These are phyloP conservation scores for Tieghemiomyces parasiticus DNA, from an alignment of 192 early-diverging fungal species.

Conservation along the genomic window DNA sequence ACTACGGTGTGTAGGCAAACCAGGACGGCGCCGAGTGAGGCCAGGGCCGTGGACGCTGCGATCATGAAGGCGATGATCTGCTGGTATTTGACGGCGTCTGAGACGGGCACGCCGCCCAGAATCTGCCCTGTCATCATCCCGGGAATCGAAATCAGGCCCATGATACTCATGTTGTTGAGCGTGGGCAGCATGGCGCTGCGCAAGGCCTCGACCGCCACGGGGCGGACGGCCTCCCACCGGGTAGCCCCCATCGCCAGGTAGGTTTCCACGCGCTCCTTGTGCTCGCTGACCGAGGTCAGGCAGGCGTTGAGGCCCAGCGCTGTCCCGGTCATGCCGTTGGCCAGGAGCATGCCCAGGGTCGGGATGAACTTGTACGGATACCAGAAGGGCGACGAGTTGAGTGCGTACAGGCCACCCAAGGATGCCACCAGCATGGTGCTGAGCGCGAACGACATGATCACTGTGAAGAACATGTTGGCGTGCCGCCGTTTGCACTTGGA, in stretches of 20 bases:
- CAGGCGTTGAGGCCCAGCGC: constrained; percentile 45
- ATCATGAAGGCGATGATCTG: constrained; percentile 84
- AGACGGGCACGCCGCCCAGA: constrained; percentile 64
- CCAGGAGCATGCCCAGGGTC: constrained; percentile 81
- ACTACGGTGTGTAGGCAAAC: neutral
- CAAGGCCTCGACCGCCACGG: constrained; percentile 56
- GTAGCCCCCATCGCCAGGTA: constrained; percentile 59
- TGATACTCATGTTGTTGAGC: constrained; percentile 66
- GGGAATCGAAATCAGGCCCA: constrained; percentile 76
- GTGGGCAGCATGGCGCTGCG: constrained; percentile 61
- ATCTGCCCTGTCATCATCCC: constrained; percentile 83
- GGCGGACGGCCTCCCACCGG: constrained; percentile 65
- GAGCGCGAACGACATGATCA: constrained; percentile 24
- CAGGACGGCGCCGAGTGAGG: constrained; percentile 20
- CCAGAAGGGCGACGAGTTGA: constrained; percentile 53
- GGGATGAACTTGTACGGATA: constrained; percentile 67
- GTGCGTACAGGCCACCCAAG: constrained; percentile 32
- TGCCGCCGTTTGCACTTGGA: constrained; percentile 54
- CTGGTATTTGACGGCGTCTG: constrained; percentile 68
- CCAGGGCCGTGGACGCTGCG: constrained; percentile 50
- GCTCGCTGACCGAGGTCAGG: constrained; percentile 41
- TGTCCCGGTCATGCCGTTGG: constrained; percentile 59
- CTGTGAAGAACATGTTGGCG: constrained; percentile 49
- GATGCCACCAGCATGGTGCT: constrained; percentile 15
- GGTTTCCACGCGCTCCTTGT: constrained; percentile 33